Evolutionary conservation across 2,329 filamentous ascomycete species (phyloP).

Genomic region (Neophaeococcomyces aloes): DNA sequence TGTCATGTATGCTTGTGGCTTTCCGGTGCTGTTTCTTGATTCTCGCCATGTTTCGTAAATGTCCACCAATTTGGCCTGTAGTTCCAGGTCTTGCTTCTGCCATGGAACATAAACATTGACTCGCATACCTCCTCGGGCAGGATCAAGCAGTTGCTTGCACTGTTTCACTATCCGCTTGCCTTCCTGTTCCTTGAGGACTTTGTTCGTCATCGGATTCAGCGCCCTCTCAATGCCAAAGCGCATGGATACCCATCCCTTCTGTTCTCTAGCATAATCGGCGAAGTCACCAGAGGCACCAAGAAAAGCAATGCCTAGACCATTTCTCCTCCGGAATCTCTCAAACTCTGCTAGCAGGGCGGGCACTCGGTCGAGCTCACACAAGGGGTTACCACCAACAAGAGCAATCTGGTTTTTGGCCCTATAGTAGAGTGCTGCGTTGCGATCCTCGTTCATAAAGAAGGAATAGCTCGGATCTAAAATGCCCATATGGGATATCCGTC

Average conservation of each 20-base stretch:
- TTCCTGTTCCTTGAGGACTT: constrained; percentile 27
- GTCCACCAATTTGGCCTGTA: constrained; percentile 26
- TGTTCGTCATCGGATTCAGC: constrained; percentile 32
- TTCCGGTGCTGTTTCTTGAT: constrained; percentile 25
- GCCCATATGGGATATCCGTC: constrained; percentile 34
- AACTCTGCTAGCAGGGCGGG: constrained; percentile 28
- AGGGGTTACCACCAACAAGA: constrained; percentile 32
- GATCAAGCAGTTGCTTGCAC: constrained; percentile 29
- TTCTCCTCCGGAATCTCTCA: constrained; percentile 24
- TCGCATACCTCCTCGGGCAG: constrained; percentile 26
- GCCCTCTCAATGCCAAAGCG: constrained; percentile 32
- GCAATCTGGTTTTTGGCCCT: constrained; percentile 30
- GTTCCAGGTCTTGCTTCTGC: constrained; percentile 22
- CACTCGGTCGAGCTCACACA: constrained; percentile 25
- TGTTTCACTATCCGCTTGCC: constrained; percentile 31
- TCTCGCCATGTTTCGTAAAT: constrained; percentile 32
- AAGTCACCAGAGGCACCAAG: constrained; percentile 29
- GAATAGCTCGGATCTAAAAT: constrained; percentile 33
- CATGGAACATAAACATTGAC: constrained; percentile 29
- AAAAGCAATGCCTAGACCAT: constrained; percentile 28
- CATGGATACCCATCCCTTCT: constrained; percentile 27
- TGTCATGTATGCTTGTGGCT: constrained; percentile 32
- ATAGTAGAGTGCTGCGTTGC: constrained; percentile 30
- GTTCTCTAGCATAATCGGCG: constrained; percentile 22
- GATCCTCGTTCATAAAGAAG: constrained; percentile 30